Percentiles rank a stretch among this genome's conserved stretches.
These are phyloP conservation scores for Cercospora berteroae DNA, from an alignment of 2,329 filamentous ascomycete genomes.

Conservation along the genomic window DNA sequence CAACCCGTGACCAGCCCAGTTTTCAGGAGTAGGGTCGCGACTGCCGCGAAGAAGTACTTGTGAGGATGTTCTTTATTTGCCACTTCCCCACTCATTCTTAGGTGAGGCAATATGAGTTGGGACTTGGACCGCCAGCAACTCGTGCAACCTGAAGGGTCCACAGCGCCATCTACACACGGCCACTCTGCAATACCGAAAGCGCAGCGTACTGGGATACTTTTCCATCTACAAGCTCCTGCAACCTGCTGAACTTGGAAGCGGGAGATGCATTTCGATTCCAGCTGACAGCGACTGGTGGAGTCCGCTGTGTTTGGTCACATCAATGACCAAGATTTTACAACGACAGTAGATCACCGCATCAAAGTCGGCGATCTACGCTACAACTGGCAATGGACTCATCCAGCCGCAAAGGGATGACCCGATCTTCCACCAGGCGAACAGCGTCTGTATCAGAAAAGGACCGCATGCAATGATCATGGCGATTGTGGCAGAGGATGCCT, in stretches of 20 bases:
- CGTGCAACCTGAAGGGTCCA: not conserved
- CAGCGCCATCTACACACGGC: not conserved
- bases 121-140: not conserved
- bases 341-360: not conserved
- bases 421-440: not conserved
- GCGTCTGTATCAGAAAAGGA: not conserved
- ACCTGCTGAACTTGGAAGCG: not conserved
- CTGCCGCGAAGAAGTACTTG: slow-evolving; percentile 75
- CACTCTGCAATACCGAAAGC: not conserved
- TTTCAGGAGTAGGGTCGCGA: slow-evolving; percentile 76
- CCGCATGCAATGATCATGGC: not conserved
- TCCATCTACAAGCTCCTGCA: not conserved
- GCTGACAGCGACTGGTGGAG: not conserved
- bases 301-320: not conserved
- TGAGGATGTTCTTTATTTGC: slow-evolving; percentile 13
- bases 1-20: slow-evolving; percentile 83
- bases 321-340: not conserved
- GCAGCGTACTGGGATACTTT: not conserved
- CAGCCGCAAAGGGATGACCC: not conserved
- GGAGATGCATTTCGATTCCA: not conserved
- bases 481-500: not conserved
- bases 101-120: not conserved
- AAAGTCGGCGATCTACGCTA: not conserved
- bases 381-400: not conserved
- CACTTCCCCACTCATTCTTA: not conserved